Conservation (phyloP, 306 rosid genomes). For the Alnus glutinosa region DNA sequence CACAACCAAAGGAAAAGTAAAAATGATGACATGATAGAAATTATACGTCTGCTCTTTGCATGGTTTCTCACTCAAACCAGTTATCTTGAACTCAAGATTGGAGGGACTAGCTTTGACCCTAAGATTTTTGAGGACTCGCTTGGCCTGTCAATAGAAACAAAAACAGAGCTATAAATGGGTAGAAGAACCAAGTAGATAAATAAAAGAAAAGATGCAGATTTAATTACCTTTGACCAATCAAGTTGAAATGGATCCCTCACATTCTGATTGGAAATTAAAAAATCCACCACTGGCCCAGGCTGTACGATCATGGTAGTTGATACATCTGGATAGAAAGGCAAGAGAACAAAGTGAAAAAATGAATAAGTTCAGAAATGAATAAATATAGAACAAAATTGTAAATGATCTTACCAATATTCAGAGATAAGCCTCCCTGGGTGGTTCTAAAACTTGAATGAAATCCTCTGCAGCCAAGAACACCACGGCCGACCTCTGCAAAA, state of each 20-base stretch:
- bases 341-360: neutral
- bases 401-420: slow-evolving; percentile 62
- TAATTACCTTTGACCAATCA: slow-evolving; percentile 83
- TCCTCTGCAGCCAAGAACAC: slow-evolving; percentile 88
- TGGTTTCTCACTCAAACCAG: slow-evolving; percentile 77
- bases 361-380: neutral
- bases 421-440: slow-evolving; percentile 80
- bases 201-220: neutral
- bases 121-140: slow-evolving; percentile 72
- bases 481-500: slow-evolving; percentile 79
- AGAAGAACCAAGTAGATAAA: neutral
- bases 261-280: slow-evolving; percentile 72
- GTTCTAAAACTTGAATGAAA: slow-evolving; percentile 93
- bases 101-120: slow-evolving; percentile 71
- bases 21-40: neutral
- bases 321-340: slow-evolving; percentile 52
- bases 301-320: slow-evolving; percentile 86
- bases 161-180: neutral
- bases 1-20: neutral
- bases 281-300: slow-evolving; percentile 96
- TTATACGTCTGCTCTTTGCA: slow-evolving; percentile 74
- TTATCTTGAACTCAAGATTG: slow-evolving; percentile 74
- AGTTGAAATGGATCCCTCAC: slow-evolving; percentile 65
- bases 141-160: slow-evolving; percentile 57
- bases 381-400: neutral